Evolutionary conservation across 2,329 filamentous ascomycete species (phyloP).

Genomic region (Aureobasidium sp.): DNA sequence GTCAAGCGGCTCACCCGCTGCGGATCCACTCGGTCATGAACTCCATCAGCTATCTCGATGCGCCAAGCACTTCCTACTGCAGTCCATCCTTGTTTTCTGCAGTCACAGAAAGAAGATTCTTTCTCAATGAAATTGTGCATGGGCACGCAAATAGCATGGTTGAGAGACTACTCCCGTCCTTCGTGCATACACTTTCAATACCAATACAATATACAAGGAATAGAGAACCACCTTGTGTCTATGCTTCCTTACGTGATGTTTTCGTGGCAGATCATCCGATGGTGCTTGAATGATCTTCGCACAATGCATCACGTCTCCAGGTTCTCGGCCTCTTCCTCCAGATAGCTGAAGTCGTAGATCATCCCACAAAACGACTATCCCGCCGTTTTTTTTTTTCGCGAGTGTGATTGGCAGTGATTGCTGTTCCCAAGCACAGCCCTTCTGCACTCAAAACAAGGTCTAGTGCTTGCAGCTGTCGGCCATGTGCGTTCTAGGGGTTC

Average conservation of each 20-base stretch:
- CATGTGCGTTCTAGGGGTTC: not conserved
- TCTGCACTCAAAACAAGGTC: not conserved
- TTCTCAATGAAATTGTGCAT: constrained; percentile 9
- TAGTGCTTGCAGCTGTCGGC: not conserved
- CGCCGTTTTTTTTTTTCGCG: constrained; percentile 5
- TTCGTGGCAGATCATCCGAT: constrained; percentile 2
- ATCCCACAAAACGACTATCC: constrained; percentile 14
- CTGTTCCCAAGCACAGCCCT: constrained; percentile 1
- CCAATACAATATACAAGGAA: not conserved
- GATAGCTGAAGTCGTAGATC: constrained; percentile 3
- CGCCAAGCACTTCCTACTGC: constrained; percentile 3
- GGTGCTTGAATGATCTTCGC: not conserved
- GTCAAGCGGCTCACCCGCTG: constrained; percentile 6
- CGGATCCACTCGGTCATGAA: not conserved
- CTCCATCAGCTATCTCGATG: not conserved
- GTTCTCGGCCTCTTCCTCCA: not conserved
- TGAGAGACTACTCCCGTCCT: not conserved
- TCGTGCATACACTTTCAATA: constrained; percentile 14
- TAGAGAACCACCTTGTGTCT: not conserved
- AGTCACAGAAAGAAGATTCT: not conserved
- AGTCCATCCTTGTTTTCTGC: constrained; percentile 7
- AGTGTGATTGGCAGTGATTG: not conserved
- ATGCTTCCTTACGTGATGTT: not conserved
- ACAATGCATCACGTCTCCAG: constrained; percentile 7
- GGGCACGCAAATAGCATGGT: constrained; percentile 4